phyloP scores from a whole-genome alignment of 2,329 filamentous ascomycete species.

The Colletotrichum eleusines region DNA sequence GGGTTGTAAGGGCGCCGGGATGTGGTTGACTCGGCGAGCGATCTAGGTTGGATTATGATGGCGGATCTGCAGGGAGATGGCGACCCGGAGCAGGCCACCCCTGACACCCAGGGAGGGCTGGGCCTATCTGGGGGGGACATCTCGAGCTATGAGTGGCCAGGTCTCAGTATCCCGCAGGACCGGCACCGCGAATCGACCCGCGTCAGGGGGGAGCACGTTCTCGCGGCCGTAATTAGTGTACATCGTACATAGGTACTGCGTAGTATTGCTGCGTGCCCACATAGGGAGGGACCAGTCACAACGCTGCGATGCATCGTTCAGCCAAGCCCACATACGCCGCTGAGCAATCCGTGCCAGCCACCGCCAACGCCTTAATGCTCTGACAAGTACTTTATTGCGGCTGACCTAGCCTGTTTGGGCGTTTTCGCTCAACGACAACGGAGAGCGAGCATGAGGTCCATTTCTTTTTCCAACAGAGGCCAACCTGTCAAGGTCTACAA shows the following conservation, averaged over 20 bases:
- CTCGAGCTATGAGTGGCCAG: conserved; percentile 20
- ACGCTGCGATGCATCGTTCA: conserved; percentile 28
- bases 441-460: conserved; percentile 25
- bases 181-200: conserved; percentile 22
- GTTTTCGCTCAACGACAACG: conserved; percentile 34
- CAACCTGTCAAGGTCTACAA: conserved; percentile 9
- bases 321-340: conserved; percentile 31
- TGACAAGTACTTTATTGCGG: conserved; percentile 24
- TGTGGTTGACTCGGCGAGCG: conserved; percentile 16
- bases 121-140: neutral
- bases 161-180: conserved; percentile 31
- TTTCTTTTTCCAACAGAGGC: conserved; percentile 33
- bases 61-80: conserved; percentile 36
- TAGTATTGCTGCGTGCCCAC: neutral
- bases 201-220: conserved; percentile 26
- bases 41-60: conserved; percentile 9
- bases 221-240: conserved; percentile 3
- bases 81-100: conserved; percentile 28
- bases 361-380: neutral
- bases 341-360: conserved; percentile 32
- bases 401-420: conserved; percentile 27
- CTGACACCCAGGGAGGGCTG: conserved; percentile 1
- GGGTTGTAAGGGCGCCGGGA: conserved; percentile 19
- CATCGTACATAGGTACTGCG: too few species aligned
- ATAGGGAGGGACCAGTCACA: conserved; percentile 18